phyloP scores from a whole-genome alignment of 331 rosid genomes.

The Acacia concinna region DNA sequence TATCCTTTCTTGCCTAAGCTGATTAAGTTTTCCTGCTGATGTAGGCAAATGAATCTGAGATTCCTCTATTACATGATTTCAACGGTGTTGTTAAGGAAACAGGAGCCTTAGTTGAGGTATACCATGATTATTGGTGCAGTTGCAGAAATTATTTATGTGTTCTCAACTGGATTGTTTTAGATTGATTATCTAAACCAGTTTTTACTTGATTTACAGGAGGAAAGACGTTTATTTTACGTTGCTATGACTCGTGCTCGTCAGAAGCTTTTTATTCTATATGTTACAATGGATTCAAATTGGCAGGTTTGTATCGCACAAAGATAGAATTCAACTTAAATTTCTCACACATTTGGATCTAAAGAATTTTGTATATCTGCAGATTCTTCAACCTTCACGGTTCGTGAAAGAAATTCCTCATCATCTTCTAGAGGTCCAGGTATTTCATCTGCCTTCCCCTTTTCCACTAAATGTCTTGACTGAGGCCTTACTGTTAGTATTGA shows the following conservation, averaged over 20 bases:
- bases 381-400: constrained; percentile 92
- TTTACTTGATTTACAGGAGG: constrained; percentile 60
- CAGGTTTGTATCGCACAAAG: constrained; percentile 59
- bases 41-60: constrained; percentile 91
- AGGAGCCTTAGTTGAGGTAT: constrained; percentile 72
- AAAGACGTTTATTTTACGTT: constrained; percentile 85
- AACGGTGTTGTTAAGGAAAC: constrained; percentile 61
- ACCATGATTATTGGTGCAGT: constrained; percentile 24
- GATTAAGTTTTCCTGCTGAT: constrained; percentile 22
- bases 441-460: constrained; percentile 31
- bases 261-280: constrained; percentile 66
- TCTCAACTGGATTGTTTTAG: constrained; percentile 6
- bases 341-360: constrained; percentile 24
- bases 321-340: not conserved
- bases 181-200: constrained; percentile 19
- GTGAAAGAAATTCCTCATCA: constrained; percentile 84
- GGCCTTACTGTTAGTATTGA: not conserved
- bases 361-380: constrained; percentile 43
- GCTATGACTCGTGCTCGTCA: constrained; percentile 97
- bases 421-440: constrained; percentile 80
- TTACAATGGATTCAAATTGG: constrained; percentile 77
- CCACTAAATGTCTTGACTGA: constrained; percentile 10
- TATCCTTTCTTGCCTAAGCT: constrained; percentile 24
- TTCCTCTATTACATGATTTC: constrained; percentile 81
- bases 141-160: constrained; percentile 2